Percentiles rank a stretch among this genome's conserved stretches.
phyloP scores from a whole-genome alignment of 352 stramenopile species.

The Globisporangium carolinianum region DNA sequence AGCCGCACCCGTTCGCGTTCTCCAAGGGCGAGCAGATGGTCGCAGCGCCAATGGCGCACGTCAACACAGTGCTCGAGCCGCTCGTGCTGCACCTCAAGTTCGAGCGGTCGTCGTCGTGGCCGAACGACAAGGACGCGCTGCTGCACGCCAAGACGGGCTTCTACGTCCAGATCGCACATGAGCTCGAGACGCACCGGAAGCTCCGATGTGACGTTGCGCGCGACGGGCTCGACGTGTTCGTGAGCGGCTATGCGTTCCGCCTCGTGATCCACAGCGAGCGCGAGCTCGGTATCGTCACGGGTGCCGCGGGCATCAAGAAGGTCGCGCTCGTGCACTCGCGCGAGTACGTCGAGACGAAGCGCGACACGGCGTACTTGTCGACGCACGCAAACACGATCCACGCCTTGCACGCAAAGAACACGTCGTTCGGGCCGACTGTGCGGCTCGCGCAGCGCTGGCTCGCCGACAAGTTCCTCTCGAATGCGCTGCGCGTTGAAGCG shows the following conservation, averaged over 20 bases:
- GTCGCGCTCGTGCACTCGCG: slow-evolving; percentile 50
- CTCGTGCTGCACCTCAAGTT: slow-evolving; percentile 73
- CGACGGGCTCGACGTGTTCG: slow-evolving; percentile 77
- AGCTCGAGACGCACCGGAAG: slow-evolving; percentile 54
- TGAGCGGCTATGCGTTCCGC: slow-evolving; percentile 79
- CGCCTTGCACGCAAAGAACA: slow-evolving; percentile 71
- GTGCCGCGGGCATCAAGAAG: slow-evolving; percentile 46
- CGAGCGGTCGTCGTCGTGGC: slow-evolving; percentile 82
- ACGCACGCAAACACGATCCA: slow-evolving; percentile 71
- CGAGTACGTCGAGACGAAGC: slow-evolving; percentile 56
- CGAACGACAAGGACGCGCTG: slow-evolving; percentile 71
- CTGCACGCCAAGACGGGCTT: slow-evolving; percentile 84
- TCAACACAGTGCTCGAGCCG: slow-evolving; percentile 72
- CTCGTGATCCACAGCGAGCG: slow-evolving; percentile 77
- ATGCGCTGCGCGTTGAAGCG: slow-evolving; percentile 56
- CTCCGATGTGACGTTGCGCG: slow-evolving; percentile 68
- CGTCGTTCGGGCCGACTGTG: slow-evolving; percentile 70
- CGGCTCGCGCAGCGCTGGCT: slow-evolving; percentile 81
- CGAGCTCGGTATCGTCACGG: slow-evolving; percentile 56
- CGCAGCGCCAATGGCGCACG: slow-evolving; percentile 42
- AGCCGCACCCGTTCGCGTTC: slow-evolving; percentile 81
- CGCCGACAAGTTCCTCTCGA: slow-evolving; percentile 70
- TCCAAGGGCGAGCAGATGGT: slow-evolving; percentile 62
- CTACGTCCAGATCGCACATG: slow-evolving; percentile 83
- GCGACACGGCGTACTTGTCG: slow-evolving; percentile 49